Evolutionary conservation across 1,284 basidiomycete genomes (phyloP), one percentile per base, ranked within the genome.

Genomic region (Moniliella sp.): DNA sequence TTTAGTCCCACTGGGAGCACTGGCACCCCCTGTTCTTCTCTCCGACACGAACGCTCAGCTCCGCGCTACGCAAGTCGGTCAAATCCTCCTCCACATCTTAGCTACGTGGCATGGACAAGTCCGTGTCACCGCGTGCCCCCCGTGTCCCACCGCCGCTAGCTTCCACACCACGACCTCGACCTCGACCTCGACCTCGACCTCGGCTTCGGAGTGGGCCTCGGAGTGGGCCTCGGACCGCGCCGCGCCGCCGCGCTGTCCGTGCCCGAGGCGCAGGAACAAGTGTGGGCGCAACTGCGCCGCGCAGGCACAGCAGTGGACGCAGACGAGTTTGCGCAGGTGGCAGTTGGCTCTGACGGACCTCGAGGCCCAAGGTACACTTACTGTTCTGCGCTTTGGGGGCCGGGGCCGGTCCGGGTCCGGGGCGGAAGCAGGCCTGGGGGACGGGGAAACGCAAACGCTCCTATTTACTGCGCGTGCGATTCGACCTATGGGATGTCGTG

Each of bases 11-110:
- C 40, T 52, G 3, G 27, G n/a, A 15, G 36, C 27, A 36, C 35
- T 36, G 0, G 23, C 32, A 2, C 42, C 48, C 0, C 27, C 12
- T 57, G 54, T 35, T 36, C 42, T n/a, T n/a, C n/a, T n/a, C 12
- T 50, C 54, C 1, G 54, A 57, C 37, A 48, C 51, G 28, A 42
- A 48, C 31, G 53, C 53, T 40, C 43, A 50, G 5, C 37, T 53
- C 10, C 44, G 55, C 5, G 54, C 49, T 0, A 37, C 43, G 1
- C 50, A 57, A 29, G 32, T 57, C 2, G 40, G 45, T 0, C 33
- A 38, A 7, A 43, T 35, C 8, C 37, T 54, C 26, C 39, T 45
- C 11, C 35, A 31, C 16, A 38, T 42, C 33, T 36, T 57, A 0
- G 35, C 44, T 25, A 37, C 42, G 10, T 55, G 48, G 37, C 49